Base-by-base conservation (phyloP, 73 alveolate species). In the Paramecium octaurelia region DNA sequence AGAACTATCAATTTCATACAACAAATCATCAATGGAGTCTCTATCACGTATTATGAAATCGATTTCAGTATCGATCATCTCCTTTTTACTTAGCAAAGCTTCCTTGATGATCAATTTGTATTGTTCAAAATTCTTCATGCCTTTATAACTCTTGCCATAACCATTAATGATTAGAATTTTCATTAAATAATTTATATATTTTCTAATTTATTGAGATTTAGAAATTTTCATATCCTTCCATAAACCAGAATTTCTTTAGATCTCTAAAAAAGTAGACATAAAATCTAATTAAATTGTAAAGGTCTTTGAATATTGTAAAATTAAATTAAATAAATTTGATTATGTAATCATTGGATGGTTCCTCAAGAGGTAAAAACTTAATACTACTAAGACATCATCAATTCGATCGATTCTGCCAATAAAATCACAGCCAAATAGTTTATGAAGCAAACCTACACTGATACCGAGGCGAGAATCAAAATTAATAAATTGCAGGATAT, bases 1-100 rank as follows among this genome's bases (percentile, higher is more conserved):
- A 18, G 90, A 50, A 10, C 96, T 57, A 40, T 90, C 76, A 38
- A 95, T 95, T 87, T 94, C 98, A 86, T 92, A 96, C 16, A 96
- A 73, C 69, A 83, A 94, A 57, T 96, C 98, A 90, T 93, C 96
- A 8, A 87, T 87, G 12, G 68, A 58, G 11, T 34, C 86, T 60
- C 86, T 58, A 38, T 87, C 93, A 8, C 93, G 43, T 42, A 87
- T 77, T 18, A 87, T 58, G 57, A 87, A 87, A 35, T 87, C 93
- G n/a, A 77, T 87, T 64, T 87, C 93, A 6, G 93, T 87, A 21
- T 87, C 93, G 20, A 87, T 87, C 86, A 87, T 64, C 84, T 87
- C 93, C 16, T 87, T 87, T 64, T 87, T 35, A 35, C 93, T 64
- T 18, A 87, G 16, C 38, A 75, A 36, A 23, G 46, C 64, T 14